Conservation (phyloP, 1,284 basidiomycete genomes). For the Tausonia pullulans region DNA sequence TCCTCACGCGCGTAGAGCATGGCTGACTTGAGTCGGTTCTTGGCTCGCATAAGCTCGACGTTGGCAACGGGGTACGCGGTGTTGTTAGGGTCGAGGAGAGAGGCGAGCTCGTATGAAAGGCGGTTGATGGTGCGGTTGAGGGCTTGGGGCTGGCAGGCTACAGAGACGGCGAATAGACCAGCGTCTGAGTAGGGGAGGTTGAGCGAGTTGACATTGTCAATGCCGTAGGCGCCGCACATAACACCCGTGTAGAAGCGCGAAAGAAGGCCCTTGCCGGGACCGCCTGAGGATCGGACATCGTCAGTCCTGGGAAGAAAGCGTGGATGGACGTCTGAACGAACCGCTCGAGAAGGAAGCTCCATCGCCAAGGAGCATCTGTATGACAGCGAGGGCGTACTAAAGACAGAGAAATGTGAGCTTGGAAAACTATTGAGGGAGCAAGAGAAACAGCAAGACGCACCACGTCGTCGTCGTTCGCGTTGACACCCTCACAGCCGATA, state of each 20-base stretch:
- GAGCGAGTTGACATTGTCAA: constrained; percentile 93
- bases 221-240: constrained; percentile 83
- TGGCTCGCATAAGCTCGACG: constrained; percentile 69
- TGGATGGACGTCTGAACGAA: constrained; percentile 27
- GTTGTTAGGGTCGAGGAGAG: constrained; percentile 48
- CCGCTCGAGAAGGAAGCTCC: constrained; percentile 92
- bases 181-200: constrained; percentile 96
- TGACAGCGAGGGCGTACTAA: constrained; percentile 75
- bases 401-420: neutral
- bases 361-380: constrained; percentile 90
- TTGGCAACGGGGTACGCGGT: constrained; percentile 42
- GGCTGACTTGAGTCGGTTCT: constrained; percentile 90
- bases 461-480: constrained; percentile 87
- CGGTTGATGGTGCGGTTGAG: constrained; percentile 13
- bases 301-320: neutral
- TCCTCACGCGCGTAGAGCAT: constrained; percentile 95
- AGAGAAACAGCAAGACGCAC: constrained; percentile 22
- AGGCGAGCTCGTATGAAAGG: constrained; percentile 38
- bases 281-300: constrained; percentile 42
- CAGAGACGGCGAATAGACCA: constrained; percentile 71
- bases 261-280: constrained; percentile 99
- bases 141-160: constrained; percentile 5
- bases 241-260: constrained; percentile 95
- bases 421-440: neutral
- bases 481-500: constrained; percentile 82